A percentile compares a stretch with the other conserved stretches of the same genome.
phyloP scores from a whole-genome alignment of 306 rosid species.

The Malus sieversii region DNA sequence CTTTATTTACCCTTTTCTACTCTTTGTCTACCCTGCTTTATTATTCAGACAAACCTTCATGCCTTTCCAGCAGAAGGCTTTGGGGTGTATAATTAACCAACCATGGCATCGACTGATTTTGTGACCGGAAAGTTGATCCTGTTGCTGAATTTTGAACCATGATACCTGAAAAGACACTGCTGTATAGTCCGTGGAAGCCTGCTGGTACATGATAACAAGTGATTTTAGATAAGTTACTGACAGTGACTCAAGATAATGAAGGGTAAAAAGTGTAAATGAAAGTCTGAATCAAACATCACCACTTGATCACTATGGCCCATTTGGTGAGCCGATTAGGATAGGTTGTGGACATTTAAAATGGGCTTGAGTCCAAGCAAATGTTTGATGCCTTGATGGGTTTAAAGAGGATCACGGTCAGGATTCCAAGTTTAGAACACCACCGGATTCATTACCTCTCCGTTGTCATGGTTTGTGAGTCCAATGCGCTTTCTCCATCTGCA shows the following conservation, averaged over 20 bases:
- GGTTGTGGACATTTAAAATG: too few relatives aligned
- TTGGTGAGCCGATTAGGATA: too few relatives aligned
- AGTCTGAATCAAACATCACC: background rate
- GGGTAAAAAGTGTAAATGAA: background rate
- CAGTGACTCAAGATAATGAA: background rate
- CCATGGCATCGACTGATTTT: background rate
- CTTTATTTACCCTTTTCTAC: background rate
- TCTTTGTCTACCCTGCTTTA: background rate
- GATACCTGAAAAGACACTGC: conserved; percentile 1
- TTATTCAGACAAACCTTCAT: background rate
- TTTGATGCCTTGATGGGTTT: too few relatives aligned
- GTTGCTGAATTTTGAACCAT: background rate
- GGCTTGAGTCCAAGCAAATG: too few relatives aligned
- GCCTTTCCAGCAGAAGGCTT: background rate
- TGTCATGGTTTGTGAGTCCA: too few relatives aligned
- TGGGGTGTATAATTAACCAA: background rate
- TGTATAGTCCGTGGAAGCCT: conserved; percentile 6
- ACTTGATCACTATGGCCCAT: background rate
- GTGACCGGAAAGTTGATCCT: background rate
- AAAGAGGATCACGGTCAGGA: too few relatives aligned
- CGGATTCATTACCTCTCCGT: too few relatives aligned
- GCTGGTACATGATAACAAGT: conserved; percentile 27
- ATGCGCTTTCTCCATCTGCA: too few relatives aligned
- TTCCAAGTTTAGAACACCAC: too few relatives aligned
- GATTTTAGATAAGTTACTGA: background rate